Evolutionary conservation across 441 rosid genomes (phyloP), one percentile per base, ranked within the genome.

Genomic region (Populus trichocarpa): DNA sequence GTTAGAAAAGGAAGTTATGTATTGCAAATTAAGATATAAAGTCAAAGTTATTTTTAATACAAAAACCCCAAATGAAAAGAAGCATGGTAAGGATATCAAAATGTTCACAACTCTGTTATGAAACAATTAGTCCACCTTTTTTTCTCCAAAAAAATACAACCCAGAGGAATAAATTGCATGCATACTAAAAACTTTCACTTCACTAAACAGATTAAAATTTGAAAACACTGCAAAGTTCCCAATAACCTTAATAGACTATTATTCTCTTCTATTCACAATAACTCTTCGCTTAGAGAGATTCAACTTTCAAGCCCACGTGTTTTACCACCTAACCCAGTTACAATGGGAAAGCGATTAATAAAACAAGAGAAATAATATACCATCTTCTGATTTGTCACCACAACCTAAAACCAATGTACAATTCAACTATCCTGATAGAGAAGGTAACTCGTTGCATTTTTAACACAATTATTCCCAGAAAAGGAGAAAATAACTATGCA

Each of bases 1-100:
- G 93, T 83, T 70, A 70, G n/a, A 77, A 78, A 65, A 77, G 59
- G 36, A 74, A 23, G 71, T 70, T 76, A 78, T 70, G 73, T 12
- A 66, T 75, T 61, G n/a, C 40, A 46, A 63, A 22, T 26, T 23
- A 72, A 16, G 28, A 33, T 10, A 12, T 66, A 9, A 18, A 59
- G 32, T 22, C 20, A 38, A 74, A 35, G 42, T 4, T 23, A 64
- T 5, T 18, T 23, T 53, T 61, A 30, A 35, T 8, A 61, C 26
- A 66, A 9, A 63, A 18, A 40, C 40, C 20, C 64, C 4, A 13
- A 61, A 61, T 14, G 57, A 61, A 5, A 61, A 22, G 66, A 61
- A 61, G 66, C 22, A n/a, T 1, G 11, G 32, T 42, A 50, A 70
- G 16, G 18, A 20, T 20, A 66, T 69, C 35, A 70, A 20, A 70